phyloP scores from a whole-genome alignment of 2,329 filamentous ascomycete species.

The Xylaria sp. region DNA sequence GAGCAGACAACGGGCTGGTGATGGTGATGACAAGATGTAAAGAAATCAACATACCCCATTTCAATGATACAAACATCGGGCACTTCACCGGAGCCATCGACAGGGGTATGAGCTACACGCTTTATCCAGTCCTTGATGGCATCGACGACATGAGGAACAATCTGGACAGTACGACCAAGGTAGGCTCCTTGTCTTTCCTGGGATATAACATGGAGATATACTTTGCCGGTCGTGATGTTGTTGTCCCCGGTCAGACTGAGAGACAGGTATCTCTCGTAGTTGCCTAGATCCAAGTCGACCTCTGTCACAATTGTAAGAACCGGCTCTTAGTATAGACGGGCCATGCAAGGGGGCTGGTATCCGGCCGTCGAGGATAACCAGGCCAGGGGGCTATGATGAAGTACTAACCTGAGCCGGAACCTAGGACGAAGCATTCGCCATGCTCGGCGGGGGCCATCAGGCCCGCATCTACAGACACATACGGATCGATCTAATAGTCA shows the following conservation, averaged over 20 bases:
- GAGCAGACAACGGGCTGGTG: neutral
- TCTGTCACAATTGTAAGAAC: slow-evolving; percentile 22
- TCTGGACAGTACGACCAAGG: slow-evolving; percentile 81
- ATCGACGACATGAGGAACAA: slow-evolving; percentile 87
- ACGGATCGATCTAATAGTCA: slow-evolving; percentile 52
- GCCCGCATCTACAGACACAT: slow-evolving; percentile 70
- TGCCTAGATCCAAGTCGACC: slow-evolving; percentile 51
- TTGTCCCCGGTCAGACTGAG: slow-evolving; percentile 78
- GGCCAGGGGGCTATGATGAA: neutral
- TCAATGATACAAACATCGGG: slow-evolving; percentile 86
- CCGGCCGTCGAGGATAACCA: neutral
- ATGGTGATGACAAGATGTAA: neutral
- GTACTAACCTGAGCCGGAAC: slow-evolving; percentile 52
- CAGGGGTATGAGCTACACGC: slow-evolving; percentile 75
- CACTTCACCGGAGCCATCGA: slow-evolving; percentile 74
- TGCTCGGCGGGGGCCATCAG: slow-evolving; percentile 42
- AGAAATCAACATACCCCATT: slow-evolving; percentile 13
- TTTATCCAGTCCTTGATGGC: slow-evolving; percentile 91
- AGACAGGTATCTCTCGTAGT: slow-evolving; percentile 65
- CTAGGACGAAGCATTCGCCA: slow-evolving; percentile 82
- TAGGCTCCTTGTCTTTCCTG: slow-evolving; percentile 65
- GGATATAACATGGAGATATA: slow-evolving; percentile 84
- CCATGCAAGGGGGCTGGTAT: neutral
- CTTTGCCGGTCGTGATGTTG: slow-evolving; percentile 97
- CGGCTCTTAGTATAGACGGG: neutral